phyloP scores from a whole-genome alignment of 2,329 filamentous ascomycete genomes.

The Keithomyces neogunnii region DNA sequence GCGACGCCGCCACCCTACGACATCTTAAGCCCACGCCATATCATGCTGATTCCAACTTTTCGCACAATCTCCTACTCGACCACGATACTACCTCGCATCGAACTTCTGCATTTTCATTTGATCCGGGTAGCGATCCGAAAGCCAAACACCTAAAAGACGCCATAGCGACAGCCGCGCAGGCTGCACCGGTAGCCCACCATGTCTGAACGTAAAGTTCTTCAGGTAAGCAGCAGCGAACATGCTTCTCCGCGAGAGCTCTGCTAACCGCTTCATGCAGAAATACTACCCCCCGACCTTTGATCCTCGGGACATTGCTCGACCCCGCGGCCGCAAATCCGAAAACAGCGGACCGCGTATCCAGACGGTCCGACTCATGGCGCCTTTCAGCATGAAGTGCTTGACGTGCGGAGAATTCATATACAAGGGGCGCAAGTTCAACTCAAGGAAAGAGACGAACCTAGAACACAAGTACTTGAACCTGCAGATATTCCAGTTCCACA shows the following conservation, averaged over 20 bases:
- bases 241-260: neutral
- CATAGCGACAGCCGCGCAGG: neutral
- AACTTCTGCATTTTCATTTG: neutral
- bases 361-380: conserved; percentile 74
- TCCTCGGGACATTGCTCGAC: conserved; percentile 67
- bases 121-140: neutral
- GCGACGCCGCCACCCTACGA: no score
- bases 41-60: no score
- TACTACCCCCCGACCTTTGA: conserved; percentile 79
- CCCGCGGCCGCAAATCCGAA: conserved; percentile 51
- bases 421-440: conserved; percentile 92
- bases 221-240: conserved; percentile 11
- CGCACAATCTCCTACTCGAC: no score
- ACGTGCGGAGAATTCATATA: conserved; percentile 71
- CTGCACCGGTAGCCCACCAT: conserved; percentile 37
- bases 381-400: conserved; percentile 34
- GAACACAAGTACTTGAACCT: conserved; percentile 86
- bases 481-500: conserved; percentile 74
- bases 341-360: conserved; percentile 70
- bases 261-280: conserved; percentile 26
- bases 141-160: neutral
- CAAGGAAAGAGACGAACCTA: conserved; percentile 80
- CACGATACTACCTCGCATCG: no score
- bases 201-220: conserved; percentile 79
- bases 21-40: no score